phyloP scores from a whole-genome alignment of 129 eudicot species.

The Chrysanthemum makinoi region DNA sequence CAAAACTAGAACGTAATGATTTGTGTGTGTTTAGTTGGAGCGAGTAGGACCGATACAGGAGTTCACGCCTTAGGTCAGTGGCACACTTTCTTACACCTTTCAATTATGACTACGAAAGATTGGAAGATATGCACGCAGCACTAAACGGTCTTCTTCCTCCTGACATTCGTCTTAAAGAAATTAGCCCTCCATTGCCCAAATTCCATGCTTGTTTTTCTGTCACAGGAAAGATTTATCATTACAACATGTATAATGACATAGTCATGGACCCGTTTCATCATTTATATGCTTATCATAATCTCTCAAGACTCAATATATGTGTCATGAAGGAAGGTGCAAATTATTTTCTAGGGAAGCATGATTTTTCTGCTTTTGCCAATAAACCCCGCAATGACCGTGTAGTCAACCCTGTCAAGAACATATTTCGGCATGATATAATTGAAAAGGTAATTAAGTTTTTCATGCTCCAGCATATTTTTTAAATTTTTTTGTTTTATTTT shows the following conservation, averaged over 20 bases:
- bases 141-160: slow-evolving; percentile 87
- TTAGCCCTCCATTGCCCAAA: slow-evolving; percentile 68
- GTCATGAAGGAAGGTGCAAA: slow-evolving; percentile 70
- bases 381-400: slow-evolving; percentile 60
- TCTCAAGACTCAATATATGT: slow-evolving; percentile 59
- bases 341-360: slow-evolving; percentile 72
- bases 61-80: slow-evolving; percentile 96
- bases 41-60: slow-evolving; percentile 91
- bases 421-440: slow-evolving; percentile 58
- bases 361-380: slow-evolving; percentile 84
- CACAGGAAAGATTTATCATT: slow-evolving; percentile 69
- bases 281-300: slow-evolving; percentile 67
- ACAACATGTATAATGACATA: slow-evolving; percentile 64
- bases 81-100: slow-evolving; percentile 84
- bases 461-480: not conserved
- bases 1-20: slow-evolving; percentile 65
- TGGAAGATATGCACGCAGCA: slow-evolving; percentile 64
- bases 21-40: slow-evolving; percentile 75
- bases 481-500: no score
- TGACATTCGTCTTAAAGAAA: slow-evolving; percentile 67
- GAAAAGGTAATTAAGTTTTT: slow-evolving; percentile 50
- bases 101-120: slow-evolving; percentile 62
- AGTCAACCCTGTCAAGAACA: slow-evolving; percentile 67
- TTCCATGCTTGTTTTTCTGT: slow-evolving; percentile 94
- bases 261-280: slow-evolving; percentile 86